Evolutionary conservation across 768 basidiomycete genomes (phyloP).

Genomic region (Clitopilus hobsonii): DNA sequence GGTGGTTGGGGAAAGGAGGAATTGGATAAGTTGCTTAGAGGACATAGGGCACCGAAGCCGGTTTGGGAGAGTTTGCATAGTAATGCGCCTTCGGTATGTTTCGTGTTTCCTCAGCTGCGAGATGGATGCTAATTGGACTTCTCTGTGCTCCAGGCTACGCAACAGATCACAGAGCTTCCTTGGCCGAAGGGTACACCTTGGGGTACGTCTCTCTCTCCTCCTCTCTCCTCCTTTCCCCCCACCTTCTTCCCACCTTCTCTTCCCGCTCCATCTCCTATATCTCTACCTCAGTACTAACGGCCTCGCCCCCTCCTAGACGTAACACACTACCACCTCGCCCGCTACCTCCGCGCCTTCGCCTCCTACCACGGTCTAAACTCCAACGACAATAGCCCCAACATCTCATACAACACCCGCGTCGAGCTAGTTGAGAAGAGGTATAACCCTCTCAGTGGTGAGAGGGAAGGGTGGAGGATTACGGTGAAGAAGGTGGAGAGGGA

Average conservation of each 20-base stretch:
- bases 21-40: too few relatives aligned
- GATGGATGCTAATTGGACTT: too few relatives aligned
- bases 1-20: too few relatives aligned
- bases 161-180: conserved; percentile 17
- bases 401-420: conserved; percentile 44
- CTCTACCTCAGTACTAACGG: too few relatives aligned
- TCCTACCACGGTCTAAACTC: conserved; percentile 36
- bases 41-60: too few relatives aligned
- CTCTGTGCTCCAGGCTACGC: too few relatives aligned
- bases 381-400: conserved; percentile 33
- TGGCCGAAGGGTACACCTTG: conserved; percentile 27
- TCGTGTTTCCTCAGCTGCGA: too few relatives aligned
- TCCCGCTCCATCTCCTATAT: neutral
- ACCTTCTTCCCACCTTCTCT: too few relatives aligned
- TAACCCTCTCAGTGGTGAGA: conserved; percentile 19
- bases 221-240: too few relatives aligned
- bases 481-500: conserved; percentile 23
- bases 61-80: too few relatives aligned
- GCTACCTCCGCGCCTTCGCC: conserved; percentile 37
- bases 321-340: conserved; percentile 25
- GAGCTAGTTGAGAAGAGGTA: conserved; percentile 36
- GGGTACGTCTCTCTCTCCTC: conserved; percentile 25
- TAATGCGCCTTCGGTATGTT: too few relatives aligned
- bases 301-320: too few relatives aligned
- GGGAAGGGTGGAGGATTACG: conserved; percentile 30